phyloP scores from a whole-genome alignment of 257 asterid species.

The Eustoma russellianum region DNA sequence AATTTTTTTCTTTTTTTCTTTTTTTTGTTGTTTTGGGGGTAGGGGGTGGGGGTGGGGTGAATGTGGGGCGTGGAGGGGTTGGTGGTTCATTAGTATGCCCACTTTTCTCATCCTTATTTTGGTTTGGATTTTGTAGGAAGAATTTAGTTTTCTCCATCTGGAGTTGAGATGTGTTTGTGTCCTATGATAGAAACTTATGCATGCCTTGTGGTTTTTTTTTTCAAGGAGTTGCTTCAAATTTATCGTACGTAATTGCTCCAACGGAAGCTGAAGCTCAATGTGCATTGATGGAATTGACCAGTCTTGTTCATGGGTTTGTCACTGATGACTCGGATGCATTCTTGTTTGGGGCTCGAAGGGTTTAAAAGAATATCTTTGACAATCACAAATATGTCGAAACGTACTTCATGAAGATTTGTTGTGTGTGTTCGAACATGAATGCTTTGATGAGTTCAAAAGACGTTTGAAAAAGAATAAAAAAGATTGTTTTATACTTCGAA shows the following conservation, averaged over 20 bases:
- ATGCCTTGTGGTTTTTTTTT: constrained; percentile 2
- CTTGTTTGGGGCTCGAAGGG: constrained; percentile 83
- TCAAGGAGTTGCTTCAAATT: constrained; percentile 94
- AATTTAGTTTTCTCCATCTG: no score
- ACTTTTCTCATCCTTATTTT: no score
- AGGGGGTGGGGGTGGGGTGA: no score
- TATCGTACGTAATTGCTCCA: constrained; percentile 91
- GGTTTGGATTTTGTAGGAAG: no score
- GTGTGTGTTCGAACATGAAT: no score
- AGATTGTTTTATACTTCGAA: not conserved
- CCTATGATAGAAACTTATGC: not conserved
- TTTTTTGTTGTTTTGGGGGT: no score
- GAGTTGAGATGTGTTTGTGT: no score
- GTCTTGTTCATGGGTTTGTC: constrained; percentile 93
- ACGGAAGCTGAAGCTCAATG: constrained; percentile 99
- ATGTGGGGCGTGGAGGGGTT: no score
- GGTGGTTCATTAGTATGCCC: no score
- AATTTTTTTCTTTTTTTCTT: no score
- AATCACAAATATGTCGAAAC: constrained; percentile 96
- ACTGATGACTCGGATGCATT: constrained; percentile 94
- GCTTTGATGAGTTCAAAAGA: no score
- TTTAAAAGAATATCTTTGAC: constrained; percentile 89
- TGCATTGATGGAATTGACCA: constrained; percentile 77
- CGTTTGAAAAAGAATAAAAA: no score
- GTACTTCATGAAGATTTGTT: constrained; percentile 78